Conservation (phyloP, 202 grass and related monocot species). For the Bolboschoenoplectus hybrid region DNA sequence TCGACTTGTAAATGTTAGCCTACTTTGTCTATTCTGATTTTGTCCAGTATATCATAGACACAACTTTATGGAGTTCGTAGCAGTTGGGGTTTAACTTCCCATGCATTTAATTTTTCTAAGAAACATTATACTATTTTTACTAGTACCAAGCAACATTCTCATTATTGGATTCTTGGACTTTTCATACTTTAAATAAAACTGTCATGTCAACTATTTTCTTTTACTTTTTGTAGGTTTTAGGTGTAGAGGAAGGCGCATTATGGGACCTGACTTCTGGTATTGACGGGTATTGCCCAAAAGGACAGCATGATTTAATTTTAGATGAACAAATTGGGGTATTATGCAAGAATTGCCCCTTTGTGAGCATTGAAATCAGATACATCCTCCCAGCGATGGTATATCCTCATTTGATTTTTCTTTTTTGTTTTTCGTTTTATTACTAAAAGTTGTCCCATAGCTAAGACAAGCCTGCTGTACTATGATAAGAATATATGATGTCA, state of each 20-base stretch:
- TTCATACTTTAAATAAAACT: neutral
- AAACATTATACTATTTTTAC: neutral
- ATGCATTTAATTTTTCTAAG: neutral
- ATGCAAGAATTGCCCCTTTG: conserved; percentile 65
- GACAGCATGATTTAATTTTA: conserved; percentile 63
- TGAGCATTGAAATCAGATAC: conserved; percentile 66
- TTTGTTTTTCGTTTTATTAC: neutral
- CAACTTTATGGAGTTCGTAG: neutral
- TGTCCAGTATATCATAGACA: neutral
- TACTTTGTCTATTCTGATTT: neutral
- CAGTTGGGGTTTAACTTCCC: neutral
- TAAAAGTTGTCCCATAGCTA: neutral
- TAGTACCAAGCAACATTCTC: neutral
- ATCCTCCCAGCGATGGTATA: conserved; percentile 63
- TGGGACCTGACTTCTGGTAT: conserved; percentile 4
- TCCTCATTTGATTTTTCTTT: neutral
- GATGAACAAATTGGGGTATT: conserved; percentile 72
- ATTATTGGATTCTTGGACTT: neutral
- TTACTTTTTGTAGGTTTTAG: conserved; percentile 30
- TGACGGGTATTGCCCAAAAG: conserved; percentile 31
- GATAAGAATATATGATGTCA: neutral
- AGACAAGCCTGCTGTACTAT: neutral
- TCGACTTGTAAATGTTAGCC: neutral
- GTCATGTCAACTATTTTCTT: neutral
- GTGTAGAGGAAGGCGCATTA: conserved; percentile 1